Base-by-base conservation (phyloP, 805 yeast genomes). In the Vanderwaltozyma yarrowii region DNA sequence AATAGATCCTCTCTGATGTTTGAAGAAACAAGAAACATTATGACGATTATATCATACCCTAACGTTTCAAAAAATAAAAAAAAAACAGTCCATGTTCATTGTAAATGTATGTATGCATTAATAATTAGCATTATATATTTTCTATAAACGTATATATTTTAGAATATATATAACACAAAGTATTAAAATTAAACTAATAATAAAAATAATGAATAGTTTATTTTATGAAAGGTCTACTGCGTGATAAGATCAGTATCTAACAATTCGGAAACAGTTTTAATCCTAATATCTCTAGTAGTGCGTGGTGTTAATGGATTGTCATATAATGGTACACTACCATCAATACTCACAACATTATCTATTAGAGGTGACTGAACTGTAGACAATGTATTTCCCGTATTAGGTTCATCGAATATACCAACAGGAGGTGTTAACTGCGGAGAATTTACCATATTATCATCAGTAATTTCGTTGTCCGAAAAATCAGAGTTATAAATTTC, bases 221-320 rank as follows among this genome's bases (percentile, higher is more conserved):
- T 21, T 21, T 7, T 21, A 21, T 21, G 9, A 21, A 24, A 24
- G n/a, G 24, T 21, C 10, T 21, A 10, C 33, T 58, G 63, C 1
- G 63, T 58, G 12, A 58, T 58, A 39, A 54, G 50, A 40, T 57
- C 62, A 14, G 56, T 47, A 42, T 58, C 59, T 16, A 53, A 32
- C 2, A 55, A 12, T 38, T 56, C 55, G 16, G 60, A 50, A 13
- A 54, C 37, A 32, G 42, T 49, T 23, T 50, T 42, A 2, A 56
- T 20, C 13, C 49, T 40, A 6, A 51, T 33, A 30, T 54, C 53
- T 35, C 51, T 50, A n/a, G 58, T 59, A 27, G 40, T 54, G 37
- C 52, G 50, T 3, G 65, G 65, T 8, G 65, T 57, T 27, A 60
- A 36, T 17, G 37, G 27, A n/a, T 45, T 46, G 19, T 45, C 42